These are phyloP conservation scores for Flammula alnicola DNA, from an alignment of 1,284 basidiomycete species.

Conservation along the genomic window DNA sequence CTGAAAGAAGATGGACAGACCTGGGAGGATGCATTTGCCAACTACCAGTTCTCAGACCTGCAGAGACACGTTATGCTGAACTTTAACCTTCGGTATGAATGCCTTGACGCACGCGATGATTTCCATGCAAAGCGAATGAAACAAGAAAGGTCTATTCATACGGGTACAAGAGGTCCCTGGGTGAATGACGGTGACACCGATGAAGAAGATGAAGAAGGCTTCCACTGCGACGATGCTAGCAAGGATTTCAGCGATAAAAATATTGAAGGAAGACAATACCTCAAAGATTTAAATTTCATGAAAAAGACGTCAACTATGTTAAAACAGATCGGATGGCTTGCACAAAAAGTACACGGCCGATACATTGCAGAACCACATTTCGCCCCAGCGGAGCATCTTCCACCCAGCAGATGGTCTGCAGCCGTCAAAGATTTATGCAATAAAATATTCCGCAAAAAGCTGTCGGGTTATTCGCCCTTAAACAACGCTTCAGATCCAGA, in stretches of 20 bases:
- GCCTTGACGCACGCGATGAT: constrained; percentile 33
- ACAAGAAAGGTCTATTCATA: not conserved
- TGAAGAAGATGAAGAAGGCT: not conserved
- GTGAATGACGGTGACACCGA: not conserved
- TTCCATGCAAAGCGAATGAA: constrained; percentile 23
- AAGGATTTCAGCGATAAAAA: no score
- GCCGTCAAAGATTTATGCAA: not conserved
- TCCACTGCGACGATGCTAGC: no score
- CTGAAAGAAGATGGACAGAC: constrained; percentile 18
- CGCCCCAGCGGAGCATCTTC: not conserved
- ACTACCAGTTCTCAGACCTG: constrained; percentile 17
- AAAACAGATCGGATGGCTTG: no score
- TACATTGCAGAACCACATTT: not conserved
- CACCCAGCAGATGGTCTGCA: not conserved
- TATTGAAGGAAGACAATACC: no score
- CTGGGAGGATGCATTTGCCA: constrained; percentile 29
- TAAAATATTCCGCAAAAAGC: not conserved
- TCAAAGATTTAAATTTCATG: no score
- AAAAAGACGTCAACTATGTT: no score
- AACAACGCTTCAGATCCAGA: no score
- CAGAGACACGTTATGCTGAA: constrained; percentile 26
- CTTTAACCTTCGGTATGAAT: constrained; percentile 31
- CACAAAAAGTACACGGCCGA: no score
- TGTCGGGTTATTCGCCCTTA: not conserved
- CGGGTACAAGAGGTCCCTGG: not conserved